These are phyloP conservation scores for Climacium dendroides DNA, from an alignment of 225 moss, liverwort and hornwort species.

Conservation along the genomic window DNA sequence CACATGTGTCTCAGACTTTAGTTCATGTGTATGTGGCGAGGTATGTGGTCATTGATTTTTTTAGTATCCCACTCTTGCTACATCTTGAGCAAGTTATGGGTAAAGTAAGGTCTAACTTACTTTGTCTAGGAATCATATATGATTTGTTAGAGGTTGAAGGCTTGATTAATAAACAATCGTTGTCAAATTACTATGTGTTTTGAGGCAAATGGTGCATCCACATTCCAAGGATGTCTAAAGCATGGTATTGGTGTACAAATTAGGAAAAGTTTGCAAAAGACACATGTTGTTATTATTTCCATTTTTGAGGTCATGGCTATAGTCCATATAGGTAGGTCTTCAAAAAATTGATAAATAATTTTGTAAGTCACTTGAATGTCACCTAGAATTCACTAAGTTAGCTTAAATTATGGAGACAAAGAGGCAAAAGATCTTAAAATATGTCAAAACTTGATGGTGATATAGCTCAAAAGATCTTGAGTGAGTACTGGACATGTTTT, in stretches of 20 bases:
- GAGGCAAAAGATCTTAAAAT: no score
- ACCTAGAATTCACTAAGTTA: no score
- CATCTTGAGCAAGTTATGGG: fast-evolving
- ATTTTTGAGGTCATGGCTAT: no score
- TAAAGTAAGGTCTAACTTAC: no score
- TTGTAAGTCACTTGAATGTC: no score
- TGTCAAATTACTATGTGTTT: neutral
- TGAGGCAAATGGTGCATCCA: fast-evolving
- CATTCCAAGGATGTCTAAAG: neutral
- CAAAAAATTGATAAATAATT: neutral
- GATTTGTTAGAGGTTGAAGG: neutral
- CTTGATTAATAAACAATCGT: neutral
- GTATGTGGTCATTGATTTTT: no score
- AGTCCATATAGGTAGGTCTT: neutral
- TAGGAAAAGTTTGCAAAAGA: neutral
- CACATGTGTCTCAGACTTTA: neutral
- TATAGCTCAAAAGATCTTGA: no score
- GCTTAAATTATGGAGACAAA: no score
- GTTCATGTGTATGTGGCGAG: no score
- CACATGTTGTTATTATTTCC: neutral
- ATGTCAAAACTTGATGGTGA: no score
- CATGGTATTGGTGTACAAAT: neutral
- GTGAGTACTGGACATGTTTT: no score
- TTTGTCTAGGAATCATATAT: no score
- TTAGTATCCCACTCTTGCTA: fast-evolving